Evolutionary conservation across 768 basidiomycete genomes (phyloP).

Genomic region (Pleurotus sapidus): DNA sequence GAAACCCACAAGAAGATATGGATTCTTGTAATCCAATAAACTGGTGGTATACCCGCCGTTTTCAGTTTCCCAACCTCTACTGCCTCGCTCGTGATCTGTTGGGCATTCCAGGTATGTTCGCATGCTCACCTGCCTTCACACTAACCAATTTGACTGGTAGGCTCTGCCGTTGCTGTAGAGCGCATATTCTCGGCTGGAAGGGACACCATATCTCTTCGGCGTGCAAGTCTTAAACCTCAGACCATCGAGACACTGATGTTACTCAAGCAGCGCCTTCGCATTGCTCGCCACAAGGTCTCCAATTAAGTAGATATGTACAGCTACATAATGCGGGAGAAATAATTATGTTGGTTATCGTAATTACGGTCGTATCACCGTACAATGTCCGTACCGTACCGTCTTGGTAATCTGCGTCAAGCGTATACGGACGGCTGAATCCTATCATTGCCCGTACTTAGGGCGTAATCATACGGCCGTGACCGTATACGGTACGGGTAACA

Average conservation of each 20-base stretch:
- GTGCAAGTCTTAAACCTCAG: slow-evolving; percentile 24
- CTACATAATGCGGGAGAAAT: not conserved
- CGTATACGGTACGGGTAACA: slow-evolving; percentile 9
- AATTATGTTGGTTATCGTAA: not conserved
- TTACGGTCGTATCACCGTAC: not conserved
- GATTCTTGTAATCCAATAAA: too few species aligned
- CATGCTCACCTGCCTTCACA: not conserved
- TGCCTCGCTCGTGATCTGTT: not conserved
- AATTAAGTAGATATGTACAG: not conserved
- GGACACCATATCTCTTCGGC: slow-evolving; percentile 28
- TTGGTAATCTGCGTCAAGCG: not conserved
- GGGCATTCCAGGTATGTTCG: not conserved
- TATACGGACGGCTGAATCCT: not conserved
- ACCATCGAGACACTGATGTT: slow-evolving; percentile 28
- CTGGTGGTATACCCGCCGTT: too few species aligned
- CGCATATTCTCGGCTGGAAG: slow-evolving; percentile 27
- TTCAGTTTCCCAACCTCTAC: not conserved
- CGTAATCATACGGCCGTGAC: slow-evolving; percentile 8
- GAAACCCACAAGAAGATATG: too few species aligned
- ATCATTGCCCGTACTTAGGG: not conserved
- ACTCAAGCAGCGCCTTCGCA: slow-evolving; percentile 14
- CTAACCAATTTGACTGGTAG: slow-evolving; percentile 8
- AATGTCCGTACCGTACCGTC: slow-evolving; percentile 5
- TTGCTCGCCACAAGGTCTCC: not conserved
- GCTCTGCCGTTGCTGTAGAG: slow-evolving; percentile 32